Conservation (phyloP, 257 asterid genomes). For the Ehretia macrophylla region DNA sequence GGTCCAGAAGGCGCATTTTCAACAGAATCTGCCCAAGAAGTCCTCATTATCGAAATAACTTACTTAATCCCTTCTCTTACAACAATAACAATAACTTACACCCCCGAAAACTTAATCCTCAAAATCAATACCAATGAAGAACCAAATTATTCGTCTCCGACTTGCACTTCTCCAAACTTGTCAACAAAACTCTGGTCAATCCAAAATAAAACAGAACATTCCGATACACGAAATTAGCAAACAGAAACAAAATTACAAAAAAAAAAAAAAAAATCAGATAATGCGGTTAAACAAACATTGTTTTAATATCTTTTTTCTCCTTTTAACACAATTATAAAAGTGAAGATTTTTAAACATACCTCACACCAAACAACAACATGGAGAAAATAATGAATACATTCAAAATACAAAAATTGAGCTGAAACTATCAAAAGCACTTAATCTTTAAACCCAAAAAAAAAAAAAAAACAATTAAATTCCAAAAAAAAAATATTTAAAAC, state of each 20-base stretch:
- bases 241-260: neutral
- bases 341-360: too few species aligned
- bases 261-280: too few species aligned
- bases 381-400: too few species aligned
- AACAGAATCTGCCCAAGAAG: slow-evolving; percentile 86
- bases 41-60: slow-evolving; percentile 34
- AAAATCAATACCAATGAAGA: too few species aligned
- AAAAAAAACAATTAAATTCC: neutral
- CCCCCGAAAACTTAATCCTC: neutral
- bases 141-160: too few species aligned
- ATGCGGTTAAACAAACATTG: neutral
- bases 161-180: too few species aligned
- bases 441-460: too few species aligned
- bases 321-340: too few species aligned
- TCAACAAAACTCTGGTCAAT: neutral
- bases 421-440: neutral
- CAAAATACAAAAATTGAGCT: neutral
- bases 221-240: too few species aligned
- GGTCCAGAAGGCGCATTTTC: slow-evolving; percentile 52
- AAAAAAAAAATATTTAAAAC: too few species aligned
- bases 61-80: neutral
- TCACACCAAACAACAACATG: too few species aligned
- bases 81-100: neutral
- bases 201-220: neutral
- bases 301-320: too few species aligned